Percentiles rank a stretch among this genome's conserved stretches.
phyloP scores from a whole-genome alignment of 805 yeast species.

The Candida loeiensis region DNA sequence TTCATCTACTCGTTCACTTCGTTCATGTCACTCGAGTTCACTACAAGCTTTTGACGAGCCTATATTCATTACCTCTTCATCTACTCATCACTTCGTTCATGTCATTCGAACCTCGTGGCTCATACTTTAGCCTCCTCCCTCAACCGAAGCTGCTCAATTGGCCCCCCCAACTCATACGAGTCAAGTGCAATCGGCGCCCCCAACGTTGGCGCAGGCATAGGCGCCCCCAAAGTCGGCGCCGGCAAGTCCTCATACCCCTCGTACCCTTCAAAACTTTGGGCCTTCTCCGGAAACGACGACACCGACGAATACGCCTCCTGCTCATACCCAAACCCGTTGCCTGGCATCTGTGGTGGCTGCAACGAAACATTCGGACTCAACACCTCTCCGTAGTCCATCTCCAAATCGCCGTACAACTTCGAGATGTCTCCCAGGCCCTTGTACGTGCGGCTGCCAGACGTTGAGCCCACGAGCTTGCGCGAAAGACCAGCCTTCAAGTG shows the following conservation, averaged over 20 bases:
- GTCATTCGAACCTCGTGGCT: too few relatives aligned
- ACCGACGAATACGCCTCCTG: not conserved
- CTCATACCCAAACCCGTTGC: slow-evolving; percentile 3
- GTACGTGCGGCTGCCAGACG: slow-evolving; percentile 17
- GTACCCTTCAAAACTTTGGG: too few relatives aligned
- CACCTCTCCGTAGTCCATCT: slow-evolving; percentile 9
- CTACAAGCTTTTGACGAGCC: too few relatives aligned
- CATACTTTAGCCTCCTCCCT: too few relatives aligned
- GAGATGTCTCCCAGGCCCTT: slow-evolving; percentile 37
- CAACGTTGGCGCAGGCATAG: too few relatives aligned
- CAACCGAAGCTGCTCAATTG: slow-evolving; percentile 6
- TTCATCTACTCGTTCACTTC: too few relatives aligned
- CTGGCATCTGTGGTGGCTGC: slow-evolving; percentile 7
- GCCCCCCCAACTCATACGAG: not conserved
- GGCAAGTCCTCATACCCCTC: too few relatives aligned
- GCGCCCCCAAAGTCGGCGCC: too few relatives aligned
- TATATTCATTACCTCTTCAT: too few relatives aligned
- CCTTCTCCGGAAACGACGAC: slow-evolving; percentile 1
- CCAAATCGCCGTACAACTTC: slow-evolving; percentile 28
- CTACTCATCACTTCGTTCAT: too few relatives aligned
- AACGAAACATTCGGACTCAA: slow-evolving; percentile 9
- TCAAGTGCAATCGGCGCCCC: slow-evolving; percentile 6
- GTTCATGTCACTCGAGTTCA: too few relatives aligned
- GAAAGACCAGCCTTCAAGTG: slow-evolving; percentile 19
- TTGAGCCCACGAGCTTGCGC: slow-evolving; percentile 8